phyloP scores from a whole-genome alignment of 208 protist species.

The Leishmania amazonensis region DNA sequence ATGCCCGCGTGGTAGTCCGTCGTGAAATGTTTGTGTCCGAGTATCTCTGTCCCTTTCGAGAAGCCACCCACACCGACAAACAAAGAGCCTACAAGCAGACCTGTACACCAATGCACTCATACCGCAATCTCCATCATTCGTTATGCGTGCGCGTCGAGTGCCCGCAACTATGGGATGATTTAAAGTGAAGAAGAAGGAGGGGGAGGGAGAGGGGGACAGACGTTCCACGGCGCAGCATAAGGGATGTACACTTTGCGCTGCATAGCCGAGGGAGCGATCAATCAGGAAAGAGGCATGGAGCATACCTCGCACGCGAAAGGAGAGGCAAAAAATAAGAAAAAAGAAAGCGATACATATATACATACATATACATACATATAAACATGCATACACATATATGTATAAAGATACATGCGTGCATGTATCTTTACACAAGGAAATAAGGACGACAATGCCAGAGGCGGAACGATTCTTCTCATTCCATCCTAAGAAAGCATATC shows the following conservation, averaged over 20 bases:
- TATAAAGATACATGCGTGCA: background rate
- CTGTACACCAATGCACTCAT: background rate
- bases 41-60: background rate
- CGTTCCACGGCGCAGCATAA: background rate
- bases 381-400: slow-evolving; percentile 5
- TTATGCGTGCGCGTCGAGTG: background rate
- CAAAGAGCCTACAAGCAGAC: background rate
- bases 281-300: background rate
- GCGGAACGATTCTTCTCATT: no score
- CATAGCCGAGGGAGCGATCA: background rate
- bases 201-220: background rate
- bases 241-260: background rate
- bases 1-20: background rate
- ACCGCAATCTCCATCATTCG: background rate
- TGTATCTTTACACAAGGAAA: background rate
- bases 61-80: background rate
- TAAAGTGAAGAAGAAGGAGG: background rate
- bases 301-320: background rate
- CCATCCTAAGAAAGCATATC: no score
- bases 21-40: background rate
- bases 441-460: no score
- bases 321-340: background rate
- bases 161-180: background rate
- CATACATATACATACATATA: no score
- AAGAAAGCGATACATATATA: background rate